Evolutionary conservation across 1,139 yeast species (phyloP), one percentile per base, ranked within the genome.

Genomic region (Suhomyces wounanorum): DNA sequence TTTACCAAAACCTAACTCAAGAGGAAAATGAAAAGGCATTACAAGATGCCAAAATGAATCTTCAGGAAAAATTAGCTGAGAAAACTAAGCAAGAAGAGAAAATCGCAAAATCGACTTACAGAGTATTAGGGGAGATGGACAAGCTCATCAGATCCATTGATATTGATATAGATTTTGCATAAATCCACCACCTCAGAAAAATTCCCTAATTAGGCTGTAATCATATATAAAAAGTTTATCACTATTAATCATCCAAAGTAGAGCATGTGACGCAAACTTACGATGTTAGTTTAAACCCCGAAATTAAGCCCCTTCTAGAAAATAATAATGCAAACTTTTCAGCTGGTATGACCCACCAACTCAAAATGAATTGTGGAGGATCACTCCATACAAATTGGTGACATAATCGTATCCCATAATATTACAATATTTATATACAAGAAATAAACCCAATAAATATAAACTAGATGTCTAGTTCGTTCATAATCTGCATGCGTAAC

Each of bases 1-100:
- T 90, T 68, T 91, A 92, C 60, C 78, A 77, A 56, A 79, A 75
- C 54, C 64, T 77, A 52, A 71, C 73, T 31, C 73, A 74, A 49
- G 68, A 70, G 50, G 81, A 77, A 51, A 77, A 77, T 59, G 77
- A 73, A 55, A 73, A 70, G 64, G 81, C 81, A 1, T 59, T 73
- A 44, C 65, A 67, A 25, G 78, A 74, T 55, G 78, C 78, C 5
- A 66, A 70, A 53, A 55, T 59, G 49, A 73, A 74, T 52, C 69
- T 69, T 52, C 71, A 71, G 45, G 63, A 62, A 35, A 56, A 68
- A 57, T 57, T 76, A 52, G 70, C 71, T 13, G 77, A 75, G 54
- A 75, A 75, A 58, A 59, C 63, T 30, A 66, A 68, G 44, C 69
- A 72, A 47, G 80, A 76, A 55, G 73, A 65, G 37, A 67, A 69